These are phyloP conservation scores for Auricularia auricula-judae DNA, from an alignment of 768 basidiomycete species.

Conservation along the genomic window DNA sequence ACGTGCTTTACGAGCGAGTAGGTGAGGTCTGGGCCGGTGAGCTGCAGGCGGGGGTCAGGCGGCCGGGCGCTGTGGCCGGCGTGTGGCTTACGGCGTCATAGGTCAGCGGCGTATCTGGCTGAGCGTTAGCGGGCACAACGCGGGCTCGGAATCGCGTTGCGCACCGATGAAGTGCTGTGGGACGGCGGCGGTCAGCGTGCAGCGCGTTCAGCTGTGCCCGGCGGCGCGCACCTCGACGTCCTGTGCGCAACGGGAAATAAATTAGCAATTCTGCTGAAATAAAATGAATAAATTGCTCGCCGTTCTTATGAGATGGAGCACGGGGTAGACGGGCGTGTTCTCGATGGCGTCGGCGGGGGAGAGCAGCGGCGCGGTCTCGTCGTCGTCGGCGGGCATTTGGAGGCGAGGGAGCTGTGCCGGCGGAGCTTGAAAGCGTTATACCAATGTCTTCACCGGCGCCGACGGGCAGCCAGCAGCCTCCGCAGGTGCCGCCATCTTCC, in stretches of 20 bases:
- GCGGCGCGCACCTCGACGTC: slow-evolving; percentile 52
- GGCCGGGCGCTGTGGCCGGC: neutral
- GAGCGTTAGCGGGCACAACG: neutral
- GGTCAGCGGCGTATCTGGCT: slow-evolving; percentile 68
- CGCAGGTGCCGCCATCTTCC: slow-evolving; percentile 18
- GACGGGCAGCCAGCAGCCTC: slow-evolving; percentile 5
- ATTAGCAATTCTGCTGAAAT: slow-evolving; percentile 2
- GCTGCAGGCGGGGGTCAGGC: slow-evolving; percentile 26
- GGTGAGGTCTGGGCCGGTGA: slow-evolving; percentile 77
- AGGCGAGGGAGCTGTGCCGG: neutral
- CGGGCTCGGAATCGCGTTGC: slow-evolving; percentile 10
- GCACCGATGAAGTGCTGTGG: slow-evolving; percentile 59
- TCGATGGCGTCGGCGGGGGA: slow-evolving; percentile 26
- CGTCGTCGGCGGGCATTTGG: neutral
- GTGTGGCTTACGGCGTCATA: slow-evolving; percentile 57
- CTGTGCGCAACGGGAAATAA: slow-evolving; percentile 12
- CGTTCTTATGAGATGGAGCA: slow-evolving; percentile 66
- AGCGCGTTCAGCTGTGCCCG: neutral
- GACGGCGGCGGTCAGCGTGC: slow-evolving; percentile 1
- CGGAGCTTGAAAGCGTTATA: too few relatives aligned
- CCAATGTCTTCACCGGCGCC: neutral
- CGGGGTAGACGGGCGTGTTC: slow-evolving; percentile 58
- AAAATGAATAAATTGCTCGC: slow-evolving; percentile 26
- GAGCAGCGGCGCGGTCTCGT: neutral
- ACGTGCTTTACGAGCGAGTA: slow-evolving; percentile 63